Base-by-base conservation (phyloP, 768 basidiomycete species). In the Mrakia blollopis region DNA sequence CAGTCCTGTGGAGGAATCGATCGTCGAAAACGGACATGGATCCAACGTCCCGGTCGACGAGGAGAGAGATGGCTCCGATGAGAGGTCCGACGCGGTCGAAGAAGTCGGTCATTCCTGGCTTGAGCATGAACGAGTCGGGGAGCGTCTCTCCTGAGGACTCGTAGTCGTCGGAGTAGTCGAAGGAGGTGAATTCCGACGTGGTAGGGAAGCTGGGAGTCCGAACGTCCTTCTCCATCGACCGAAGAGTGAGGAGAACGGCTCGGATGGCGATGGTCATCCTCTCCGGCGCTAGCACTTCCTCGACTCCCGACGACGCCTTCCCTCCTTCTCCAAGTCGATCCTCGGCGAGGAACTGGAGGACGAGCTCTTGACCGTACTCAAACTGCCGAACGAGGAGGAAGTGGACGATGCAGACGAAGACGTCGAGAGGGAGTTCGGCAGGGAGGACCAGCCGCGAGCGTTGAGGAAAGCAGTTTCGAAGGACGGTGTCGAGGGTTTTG, bases 21-120 rank as follows among this genome's bases (percentile, higher is more conserved):
- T 94, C 91, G 76, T 97, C 94, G 75, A 93, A 90, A 41, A 95
- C 85, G 23, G 90, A 89, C 89, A 95, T 91, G 52, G 86, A 84
- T 1, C 91, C 91, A 10, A 92, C 88, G 6, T 87, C 82, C 74
- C 89, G 88, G 80, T 87, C 87, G 80, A 89, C 92, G 10, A 87
- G 80, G 6, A 84, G 84, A 0, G 90, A 88, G 63, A 94, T 86
- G 57, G 84, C 83, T 18, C 86, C 87, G 2, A 93, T 84, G 1
- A 87, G 86, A 0, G 87, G 84, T 21, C 88, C 88, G 79, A 87
- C 88, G 30, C 89, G 87, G 35, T 91, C 89, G 72, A 92, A 85
- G 72, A 95, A 90, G 25, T 90, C 89, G 76, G 88, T 87, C 81
- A 93, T 88, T 14, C 89, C 90, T 0, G 89, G 85, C 80, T 90